Evolutionary conservation across 805 yeast genomes (phyloP).

Genomic region (Myxozyma lipomycoides): DNA sequence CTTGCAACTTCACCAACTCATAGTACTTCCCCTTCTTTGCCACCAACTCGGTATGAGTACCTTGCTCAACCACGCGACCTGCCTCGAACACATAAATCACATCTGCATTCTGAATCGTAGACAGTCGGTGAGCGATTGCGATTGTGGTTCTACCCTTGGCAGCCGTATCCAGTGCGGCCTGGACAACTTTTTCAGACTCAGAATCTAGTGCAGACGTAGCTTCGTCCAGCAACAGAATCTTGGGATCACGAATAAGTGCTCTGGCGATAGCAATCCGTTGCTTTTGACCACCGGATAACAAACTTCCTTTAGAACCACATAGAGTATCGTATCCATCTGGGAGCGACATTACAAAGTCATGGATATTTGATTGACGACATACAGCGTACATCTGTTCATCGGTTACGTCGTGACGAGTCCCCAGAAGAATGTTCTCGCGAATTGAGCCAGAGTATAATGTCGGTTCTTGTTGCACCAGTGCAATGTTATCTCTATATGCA

Average conservation of each 20-base stretch:
- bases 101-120: conserved; percentile 55
- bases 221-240: conserved; percentile 54
- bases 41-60: conserved; percentile 44
- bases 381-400: conserved; percentile 43
- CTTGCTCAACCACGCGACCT: conserved; percentile 55
- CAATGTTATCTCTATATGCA: conserved; percentile 50
- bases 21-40: conserved; percentile 38
- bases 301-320: conserved; percentile 47
- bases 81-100: conserved; percentile 48
- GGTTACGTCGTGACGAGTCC: conserved; percentile 38
- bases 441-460: conserved; percentile 72
- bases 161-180: conserved; percentile 55
- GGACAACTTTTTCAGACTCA: conserved; percentile 65
- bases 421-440: conserved; percentile 61
- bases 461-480: conserved; percentile 61
- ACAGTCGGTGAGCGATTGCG: conserved; percentile 72
- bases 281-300: conserved; percentile 63
- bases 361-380: conserved; percentile 52
- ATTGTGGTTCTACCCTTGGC: conserved; percentile 62
- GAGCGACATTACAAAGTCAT: conserved; percentile 47
- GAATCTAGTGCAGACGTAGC: conserved; percentile 53
- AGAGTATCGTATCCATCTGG: conserved; percentile 52
- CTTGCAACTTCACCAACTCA: conserved; percentile 42
- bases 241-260: conserved; percentile 56
- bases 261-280: conserved; percentile 63